phyloP scores from a whole-genome alignment of 345 rosid genomes.

The Acer yangbiense region DNA sequence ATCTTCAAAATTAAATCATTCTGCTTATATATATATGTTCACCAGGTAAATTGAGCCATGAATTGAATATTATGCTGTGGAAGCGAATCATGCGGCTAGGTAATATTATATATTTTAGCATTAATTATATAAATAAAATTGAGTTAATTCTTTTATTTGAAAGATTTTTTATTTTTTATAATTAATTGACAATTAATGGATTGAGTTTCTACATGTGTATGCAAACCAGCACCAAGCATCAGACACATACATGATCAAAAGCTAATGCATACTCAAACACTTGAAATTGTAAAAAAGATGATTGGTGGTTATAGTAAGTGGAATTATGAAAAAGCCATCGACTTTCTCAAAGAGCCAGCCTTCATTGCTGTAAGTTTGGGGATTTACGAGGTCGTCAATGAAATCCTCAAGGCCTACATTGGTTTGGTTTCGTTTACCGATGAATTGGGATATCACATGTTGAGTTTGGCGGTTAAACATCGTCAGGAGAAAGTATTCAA shows the following conservation, averaged over 20 bases:
- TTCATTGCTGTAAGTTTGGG: not conserved
- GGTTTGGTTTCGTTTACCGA: not conserved
- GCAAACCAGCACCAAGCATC: not conserved
- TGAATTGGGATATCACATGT: not conserved
- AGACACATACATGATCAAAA: not conserved
- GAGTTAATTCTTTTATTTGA: not conserved
- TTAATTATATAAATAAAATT: too few relatives aligned
- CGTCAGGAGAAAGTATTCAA: constrained; percentile 26
- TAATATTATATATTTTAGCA: not conserved
- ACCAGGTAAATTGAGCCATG: not conserved
- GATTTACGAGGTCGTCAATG: not conserved
- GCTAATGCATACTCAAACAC: not conserved
- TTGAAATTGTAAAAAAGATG: constrained; percentile 5
- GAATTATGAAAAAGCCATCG: not conserved
- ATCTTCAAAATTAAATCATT: not conserved
- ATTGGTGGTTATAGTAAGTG: not conserved
- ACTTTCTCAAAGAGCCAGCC: not conserved
- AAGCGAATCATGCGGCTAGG: not conserved
- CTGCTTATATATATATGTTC: not conserved
- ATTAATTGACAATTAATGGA: not conserved
- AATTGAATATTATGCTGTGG: not conserved
- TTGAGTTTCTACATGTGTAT: not conserved
- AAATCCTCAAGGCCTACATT: not conserved
- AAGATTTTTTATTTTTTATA: not conserved
- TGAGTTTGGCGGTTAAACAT: constrained; percentile 4